A percentile compares a stretch with the other conserved stretches of the same genome.
Evolutionary conservation across 2,329 filamentous ascomycete genomes (phyloP).

Genomic region (Celoporthe dispersa): DNA sequence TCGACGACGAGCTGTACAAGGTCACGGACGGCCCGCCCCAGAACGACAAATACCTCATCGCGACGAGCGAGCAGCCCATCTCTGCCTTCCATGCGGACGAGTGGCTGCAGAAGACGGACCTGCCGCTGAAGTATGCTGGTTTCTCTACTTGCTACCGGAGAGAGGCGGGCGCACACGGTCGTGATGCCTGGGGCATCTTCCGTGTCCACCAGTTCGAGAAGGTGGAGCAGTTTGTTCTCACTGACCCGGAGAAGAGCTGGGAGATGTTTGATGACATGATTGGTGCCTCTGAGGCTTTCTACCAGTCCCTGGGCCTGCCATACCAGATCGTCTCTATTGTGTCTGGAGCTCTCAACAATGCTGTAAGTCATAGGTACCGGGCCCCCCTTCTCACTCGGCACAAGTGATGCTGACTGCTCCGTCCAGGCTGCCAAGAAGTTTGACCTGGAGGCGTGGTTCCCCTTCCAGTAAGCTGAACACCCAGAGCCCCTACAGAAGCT

Average conservation of each 20-base stretch:
- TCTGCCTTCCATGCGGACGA: constrained; percentile 92
- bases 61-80: constrained; percentile 92
- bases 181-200: constrained; percentile 94
- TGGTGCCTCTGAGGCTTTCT: constrained; percentile 87
- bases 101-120: constrained; percentile 82
- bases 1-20: constrained; percentile 98
- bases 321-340: constrained; percentile 95
- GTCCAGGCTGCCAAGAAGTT: constrained; percentile 75
- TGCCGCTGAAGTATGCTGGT: constrained; percentile 91
- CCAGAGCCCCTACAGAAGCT: background rate
- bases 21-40: constrained; percentile 88
- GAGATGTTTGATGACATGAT: constrained; percentile 95
- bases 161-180: constrained; percentile 83
- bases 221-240: constrained; percentile 53
- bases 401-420: constrained; percentile 42
- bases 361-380: constrained; percentile 37
- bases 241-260: constrained; percentile 65
- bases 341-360: constrained; percentile 92
- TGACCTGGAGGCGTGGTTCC: constrained; percentile 96
- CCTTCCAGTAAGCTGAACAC: constrained; percentile 64
- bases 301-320: constrained; percentile 84
- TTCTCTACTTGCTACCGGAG: constrained; percentile 96
- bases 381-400: background rate
- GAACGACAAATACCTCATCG: constrained; percentile 70
- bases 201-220: constrained; percentile 89